Evolutionary conservation across 306 rosid species (phyloP), one percentile per base, ranked within the genome.

Genomic region (Ziziphus jujuba): DNA sequence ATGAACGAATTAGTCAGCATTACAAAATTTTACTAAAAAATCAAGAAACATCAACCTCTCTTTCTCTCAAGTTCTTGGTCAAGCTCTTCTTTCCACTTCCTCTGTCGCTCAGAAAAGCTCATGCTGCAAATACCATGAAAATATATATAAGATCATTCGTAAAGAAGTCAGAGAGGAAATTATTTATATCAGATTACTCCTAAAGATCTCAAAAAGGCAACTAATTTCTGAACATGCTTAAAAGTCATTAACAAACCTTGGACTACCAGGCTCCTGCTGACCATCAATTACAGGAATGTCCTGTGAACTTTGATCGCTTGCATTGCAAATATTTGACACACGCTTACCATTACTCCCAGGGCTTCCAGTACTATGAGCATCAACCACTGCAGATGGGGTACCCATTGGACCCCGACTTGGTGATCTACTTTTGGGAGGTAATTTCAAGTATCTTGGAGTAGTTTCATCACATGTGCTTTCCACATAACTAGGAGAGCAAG

Each of bases 81-180:
- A 22, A 95, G 99, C 82, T 95, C 99, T 82, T 91, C 99, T 76
- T 95, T 91, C 99, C 99, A 95, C 84, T 89, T 91, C 74, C 89
- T 91, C 80, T 91, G 89, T 74, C 85, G 91, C 77, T 95, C 97
- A 5, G 97, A 87, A 76, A 81, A 87, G 86, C 81, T 83, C 79
- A 79, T 70, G 69, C 96, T 88, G 85, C 71, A 59, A 67, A 61
- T 35, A 65, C n/a, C 61, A 61, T 61, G 36, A 13, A 52, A 47
- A 6, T 21, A 19, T n/a, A n/a, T n/a, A n/a, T n/a, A n/a, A n/a
- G n/a, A n/a, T n/a, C n/a, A n/a, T n/a, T n/a, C n/a, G n/a, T n/a
- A n/a, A n/a, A n/a, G n/a, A n/a, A n/a, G n/a, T n/a, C n/a, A n/a
- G n/a, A n/a, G n/a, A n/a, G n/a, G n/a, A n/a, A n/a, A n/a, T n/a